phyloP scores from a whole-genome alignment of 2,329 filamentous ascomycete species.

The Verticillium nonalfalfae region DNA sequence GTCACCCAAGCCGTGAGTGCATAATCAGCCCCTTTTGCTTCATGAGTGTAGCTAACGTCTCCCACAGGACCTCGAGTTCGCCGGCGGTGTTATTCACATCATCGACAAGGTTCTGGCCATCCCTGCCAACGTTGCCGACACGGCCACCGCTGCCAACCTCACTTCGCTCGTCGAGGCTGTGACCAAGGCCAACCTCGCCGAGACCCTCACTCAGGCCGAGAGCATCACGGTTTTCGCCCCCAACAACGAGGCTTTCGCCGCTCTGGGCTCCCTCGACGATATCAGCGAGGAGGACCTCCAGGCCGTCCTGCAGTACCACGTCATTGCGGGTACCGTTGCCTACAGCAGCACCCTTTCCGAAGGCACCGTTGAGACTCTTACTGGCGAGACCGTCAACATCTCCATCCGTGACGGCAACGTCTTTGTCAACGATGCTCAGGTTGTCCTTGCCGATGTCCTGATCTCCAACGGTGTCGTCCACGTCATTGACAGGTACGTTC shows the following conservation, averaged over 20 bases:
- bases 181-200: constrained; percentile 31
- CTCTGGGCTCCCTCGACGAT: constrained; percentile 43
- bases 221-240: constrained; percentile 59
- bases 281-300: constrained; percentile 40
- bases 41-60: background rate
- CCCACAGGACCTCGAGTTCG: constrained; percentile 37
- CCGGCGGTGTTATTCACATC: constrained; percentile 47
- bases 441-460: constrained; percentile 41
- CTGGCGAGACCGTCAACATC: constrained; percentile 29
- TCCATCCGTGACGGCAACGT: constrained; percentile 1
- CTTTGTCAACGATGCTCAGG: constrained; percentile 25
- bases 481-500: constrained; percentile 46
- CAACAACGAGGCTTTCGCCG: constrained; percentile 50
- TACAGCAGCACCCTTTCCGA: constrained; percentile 14
- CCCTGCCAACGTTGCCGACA: constrained; percentile 34
- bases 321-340: constrained; percentile 45
- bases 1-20: constrained; percentile 27
- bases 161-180: constrained; percentile 41
- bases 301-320: constrained; percentile 55
- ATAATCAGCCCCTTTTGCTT: too few relatives aligned
- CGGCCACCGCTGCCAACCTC: constrained; percentile 32
- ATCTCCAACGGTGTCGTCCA: constrained; percentile 50
- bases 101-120: constrained; percentile 41
- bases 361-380: constrained; percentile 5
- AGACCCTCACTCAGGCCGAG: constrained; percentile 18